Evolutionary conservation across 2,329 filamentous ascomycete species (phyloP).

Genomic region (Epicoccum nigrum): DNA sequence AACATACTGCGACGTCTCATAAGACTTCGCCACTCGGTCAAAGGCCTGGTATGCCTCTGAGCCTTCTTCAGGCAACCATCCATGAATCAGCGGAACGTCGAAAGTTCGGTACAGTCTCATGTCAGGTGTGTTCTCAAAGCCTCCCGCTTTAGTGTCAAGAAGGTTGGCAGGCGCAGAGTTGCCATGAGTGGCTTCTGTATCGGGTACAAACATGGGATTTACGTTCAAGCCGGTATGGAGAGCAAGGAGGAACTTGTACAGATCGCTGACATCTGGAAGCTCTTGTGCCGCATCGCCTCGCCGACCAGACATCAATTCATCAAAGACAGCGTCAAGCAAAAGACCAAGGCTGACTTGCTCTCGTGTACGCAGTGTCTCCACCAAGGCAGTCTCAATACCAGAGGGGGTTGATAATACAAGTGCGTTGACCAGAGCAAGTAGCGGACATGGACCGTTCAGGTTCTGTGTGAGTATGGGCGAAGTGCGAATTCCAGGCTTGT

Average conservation of each 20-base stretch:
- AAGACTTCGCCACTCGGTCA: constrained; percentile 76
- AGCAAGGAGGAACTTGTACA: constrained; percentile 86
- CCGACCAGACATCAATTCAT: constrained; percentile 84
- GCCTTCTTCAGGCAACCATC: constrained; percentile 78
- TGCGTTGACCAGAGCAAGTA: constrained; percentile 92
- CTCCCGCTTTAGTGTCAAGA: constrained; percentile 63
- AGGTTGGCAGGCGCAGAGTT: constrained; percentile 44
- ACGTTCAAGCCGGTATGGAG: constrained; percentile 98
- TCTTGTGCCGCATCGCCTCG: constrained; percentile 67
- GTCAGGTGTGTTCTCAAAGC: constrained; percentile 85
- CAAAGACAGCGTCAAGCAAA: constrained; percentile 86
- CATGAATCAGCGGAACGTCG: constrained; percentile 85
- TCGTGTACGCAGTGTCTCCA: constrained; percentile 76
- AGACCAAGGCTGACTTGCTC: constrained; percentile 89
- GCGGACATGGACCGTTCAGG: constrained; percentile 89
- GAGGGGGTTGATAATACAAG: constrained; percentile 81
- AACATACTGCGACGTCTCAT: constrained; percentile 89
- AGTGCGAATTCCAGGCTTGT: constrained; percentile 66
- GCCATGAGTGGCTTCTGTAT: constrained; percentile 44
- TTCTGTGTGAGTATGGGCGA: constrained; percentile 93
- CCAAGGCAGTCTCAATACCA: constrained; percentile 70
- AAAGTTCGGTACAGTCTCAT: constrained; percentile 94
- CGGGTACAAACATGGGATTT: constrained; percentile 83
- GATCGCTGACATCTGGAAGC: constrained; percentile 83
- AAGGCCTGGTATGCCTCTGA: constrained; percentile 74